Conservation (phyloP, 768 basidiomycete species). For the Pulveroboletus ravenelii region DNA sequence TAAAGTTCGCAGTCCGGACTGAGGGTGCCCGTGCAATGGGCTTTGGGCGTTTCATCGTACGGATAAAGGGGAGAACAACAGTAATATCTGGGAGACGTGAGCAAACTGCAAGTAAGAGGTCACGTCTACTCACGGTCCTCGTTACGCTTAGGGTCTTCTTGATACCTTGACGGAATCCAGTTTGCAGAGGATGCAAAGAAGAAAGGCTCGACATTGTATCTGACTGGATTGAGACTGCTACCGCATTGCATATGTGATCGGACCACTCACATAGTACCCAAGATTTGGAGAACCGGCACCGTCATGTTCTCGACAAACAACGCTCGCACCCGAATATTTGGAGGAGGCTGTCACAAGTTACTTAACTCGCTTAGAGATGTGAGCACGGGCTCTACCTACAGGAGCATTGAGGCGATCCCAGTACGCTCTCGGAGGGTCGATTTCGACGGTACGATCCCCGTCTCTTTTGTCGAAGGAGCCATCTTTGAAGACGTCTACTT, state of each 20-base stretch:
- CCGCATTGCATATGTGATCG: neutral
- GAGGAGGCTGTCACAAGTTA: constrained; percentile 23
- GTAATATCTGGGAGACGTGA: constrained; percentile 45
- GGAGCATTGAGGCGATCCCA: constrained; percentile 27
- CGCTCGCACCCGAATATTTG: constrained; percentile 40
- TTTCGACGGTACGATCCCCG: neutral
- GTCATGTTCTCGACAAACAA: constrained; percentile 51
- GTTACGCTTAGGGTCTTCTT: constrained; percentile 41
- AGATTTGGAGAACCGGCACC: constrained; percentile 49
- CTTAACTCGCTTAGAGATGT: neutral
- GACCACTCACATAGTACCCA: constrained; percentile 47
- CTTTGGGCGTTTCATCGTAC: constrained; percentile 32
- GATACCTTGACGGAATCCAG: constrained; percentile 65
- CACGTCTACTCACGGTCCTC: constrained; percentile 46
- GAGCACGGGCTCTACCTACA: constrained; percentile 27
- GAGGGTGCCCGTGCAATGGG: constrained; percentile 16
- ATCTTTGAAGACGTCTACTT: constrained; percentile 17
- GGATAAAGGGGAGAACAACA: constrained; percentile 50
- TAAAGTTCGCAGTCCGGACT: constrained; percentile 13
- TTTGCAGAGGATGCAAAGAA: constrained; percentile 60
- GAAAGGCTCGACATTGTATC: constrained; percentile 60
- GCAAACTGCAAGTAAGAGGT: constrained; percentile 23
- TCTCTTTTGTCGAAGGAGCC: constrained; percentile 16
- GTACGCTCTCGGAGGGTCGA: constrained; percentile 24
- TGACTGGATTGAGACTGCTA: constrained; percentile 6